phyloP scores from a whole-genome alignment of 192 early-diverging fungal genomes.

The Kappamyces sp. region DNA sequence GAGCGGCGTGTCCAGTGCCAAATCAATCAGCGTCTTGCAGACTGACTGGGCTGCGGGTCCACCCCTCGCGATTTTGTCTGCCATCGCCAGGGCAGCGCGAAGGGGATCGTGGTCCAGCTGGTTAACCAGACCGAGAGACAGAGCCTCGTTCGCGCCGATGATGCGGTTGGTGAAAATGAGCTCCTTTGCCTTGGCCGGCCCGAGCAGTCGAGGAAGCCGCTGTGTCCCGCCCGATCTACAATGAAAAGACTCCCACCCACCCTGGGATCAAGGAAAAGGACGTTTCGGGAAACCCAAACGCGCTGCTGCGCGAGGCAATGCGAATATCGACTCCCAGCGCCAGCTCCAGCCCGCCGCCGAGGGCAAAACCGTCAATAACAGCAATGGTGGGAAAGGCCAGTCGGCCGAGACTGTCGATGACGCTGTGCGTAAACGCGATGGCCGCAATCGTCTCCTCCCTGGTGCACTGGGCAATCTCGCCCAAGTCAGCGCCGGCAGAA shows the following conservation, averaged over 20 bases:
- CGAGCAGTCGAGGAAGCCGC: constrained; percentile 81
- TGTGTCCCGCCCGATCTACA: constrained; percentile 83
- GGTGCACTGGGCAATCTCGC: constrained; percentile 82
- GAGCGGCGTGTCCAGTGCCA: too few relatives aligned
- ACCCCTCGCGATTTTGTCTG: constrained; percentile 17
- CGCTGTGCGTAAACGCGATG: constrained; percentile 42
- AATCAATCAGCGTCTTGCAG: too few relatives aligned
- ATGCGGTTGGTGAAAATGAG: constrained; percentile 73
- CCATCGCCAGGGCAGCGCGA: constrained; percentile 13
- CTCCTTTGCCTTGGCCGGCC: constrained; percentile 81
- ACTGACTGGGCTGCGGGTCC: too few relatives aligned
- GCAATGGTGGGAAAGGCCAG: constrained; percentile 91
- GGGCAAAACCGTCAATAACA: constrained; percentile 84
- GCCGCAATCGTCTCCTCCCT: constrained; percentile 72
- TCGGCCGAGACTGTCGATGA: not conserved
- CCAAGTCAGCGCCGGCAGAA: constrained; percentile 94
- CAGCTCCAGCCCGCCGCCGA: constrained; percentile 91
- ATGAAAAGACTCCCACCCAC: not conserved
- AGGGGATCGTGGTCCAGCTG: constrained; percentile 1
- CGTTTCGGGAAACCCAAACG: constrained; percentile 88
- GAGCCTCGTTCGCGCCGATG: constrained; percentile 23
- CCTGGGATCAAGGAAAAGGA: constrained; percentile 93
- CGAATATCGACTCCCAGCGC: constrained; percentile 82
- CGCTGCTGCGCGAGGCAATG: constrained; percentile 56
- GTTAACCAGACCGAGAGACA: constrained; percentile 18